phyloP scores from a whole-genome alignment of 306 rosid genomes.

The Cucumis cinereus region DNA sequence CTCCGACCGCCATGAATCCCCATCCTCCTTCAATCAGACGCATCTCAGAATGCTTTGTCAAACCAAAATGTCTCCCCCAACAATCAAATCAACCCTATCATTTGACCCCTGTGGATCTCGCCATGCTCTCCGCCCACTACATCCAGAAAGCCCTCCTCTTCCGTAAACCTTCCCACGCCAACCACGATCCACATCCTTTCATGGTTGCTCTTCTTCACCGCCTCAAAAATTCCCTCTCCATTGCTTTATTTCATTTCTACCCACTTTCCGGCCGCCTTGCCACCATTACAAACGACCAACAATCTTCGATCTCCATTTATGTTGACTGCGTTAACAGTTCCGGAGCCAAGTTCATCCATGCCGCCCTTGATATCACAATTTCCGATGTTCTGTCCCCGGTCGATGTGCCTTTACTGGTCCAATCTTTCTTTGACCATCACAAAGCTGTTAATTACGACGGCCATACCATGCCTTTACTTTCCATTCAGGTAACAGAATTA shows the following conservation, averaged over 20 bases:
- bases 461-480: slow-evolving; percentile 33
- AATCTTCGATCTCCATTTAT: neutral
- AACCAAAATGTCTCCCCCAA: slow-evolving; percentile 8
- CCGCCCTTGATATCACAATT: slow-evolving; percentile 24
- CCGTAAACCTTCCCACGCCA: slow-evolving; percentile 13
- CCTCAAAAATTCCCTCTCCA: slow-evolving; percentile 42
- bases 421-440: slow-evolving; percentile 39
- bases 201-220: slow-evolving; percentile 7
- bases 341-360: slow-evolving; percentile 36
- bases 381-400: slow-evolving; percentile 37
- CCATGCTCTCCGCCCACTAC: slow-evolving; percentile 29
- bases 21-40: neutral
- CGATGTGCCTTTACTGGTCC: slow-evolving; percentile 36
- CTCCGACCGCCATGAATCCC: neutral
- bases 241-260: slow-evolving; percentile 32
- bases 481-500: slow-evolving; percentile 43
- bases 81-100: slow-evolving; percentile 14
- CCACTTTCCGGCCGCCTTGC: slow-evolving; percentile 47
- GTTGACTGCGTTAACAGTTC: slow-evolving; percentile 27
- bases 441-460: slow-evolving; percentile 43
- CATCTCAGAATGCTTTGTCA: slow-evolving; percentile 22
- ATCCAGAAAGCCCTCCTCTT: slow-evolving; percentile 61
- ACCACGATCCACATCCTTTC: neutral
- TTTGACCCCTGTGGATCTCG: slow-evolving; percentile 29
- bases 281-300: neutral